Evolutionary conservation across 139 green algal species (phyloP).

Genomic region (Eudorina sp.): DNA sequence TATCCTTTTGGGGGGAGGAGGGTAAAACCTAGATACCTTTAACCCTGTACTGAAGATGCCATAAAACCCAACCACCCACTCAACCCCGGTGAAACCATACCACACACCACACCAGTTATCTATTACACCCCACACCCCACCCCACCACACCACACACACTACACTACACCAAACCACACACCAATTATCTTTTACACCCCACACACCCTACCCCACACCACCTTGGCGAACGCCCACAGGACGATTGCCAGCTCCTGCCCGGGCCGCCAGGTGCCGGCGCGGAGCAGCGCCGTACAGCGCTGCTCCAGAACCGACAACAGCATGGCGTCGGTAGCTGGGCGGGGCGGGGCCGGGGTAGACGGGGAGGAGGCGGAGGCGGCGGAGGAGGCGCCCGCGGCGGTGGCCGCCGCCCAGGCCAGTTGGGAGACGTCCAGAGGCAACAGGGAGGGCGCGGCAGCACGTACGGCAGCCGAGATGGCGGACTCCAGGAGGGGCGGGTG

Average conservation of each 20-base stretch:
- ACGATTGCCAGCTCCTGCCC: not conserved
- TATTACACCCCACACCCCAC: no score
- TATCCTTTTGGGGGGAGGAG: no score
- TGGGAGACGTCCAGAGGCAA: not conserved
- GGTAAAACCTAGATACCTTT: no score
- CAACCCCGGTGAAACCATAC: no score
- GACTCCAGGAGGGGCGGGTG: not conserved
- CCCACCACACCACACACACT: no score
- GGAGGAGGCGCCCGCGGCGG: not conserved
- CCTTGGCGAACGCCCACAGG: slow-evolving; percentile 32
- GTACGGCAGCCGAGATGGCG: not conserved
- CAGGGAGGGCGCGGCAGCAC: not conserved
- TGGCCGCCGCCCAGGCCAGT: not conserved
- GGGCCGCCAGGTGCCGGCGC: not conserved
- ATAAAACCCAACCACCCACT: no score
- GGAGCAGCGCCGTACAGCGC: not conserved
- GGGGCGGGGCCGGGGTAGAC: not conserved
- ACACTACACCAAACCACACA: no score
- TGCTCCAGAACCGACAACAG: slow-evolving; percentile 9
- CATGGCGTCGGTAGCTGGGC: not conserved
- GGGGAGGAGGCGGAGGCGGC: not conserved
- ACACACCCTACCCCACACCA: no score
- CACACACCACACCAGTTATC: no score
- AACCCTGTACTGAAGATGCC: no score
- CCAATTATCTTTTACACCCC: not conserved